These are phyloP conservation scores for Alternaria metachromatica DNA, from an alignment of 2,329 filamentous ascomycete species.

Conservation along the genomic window DNA sequence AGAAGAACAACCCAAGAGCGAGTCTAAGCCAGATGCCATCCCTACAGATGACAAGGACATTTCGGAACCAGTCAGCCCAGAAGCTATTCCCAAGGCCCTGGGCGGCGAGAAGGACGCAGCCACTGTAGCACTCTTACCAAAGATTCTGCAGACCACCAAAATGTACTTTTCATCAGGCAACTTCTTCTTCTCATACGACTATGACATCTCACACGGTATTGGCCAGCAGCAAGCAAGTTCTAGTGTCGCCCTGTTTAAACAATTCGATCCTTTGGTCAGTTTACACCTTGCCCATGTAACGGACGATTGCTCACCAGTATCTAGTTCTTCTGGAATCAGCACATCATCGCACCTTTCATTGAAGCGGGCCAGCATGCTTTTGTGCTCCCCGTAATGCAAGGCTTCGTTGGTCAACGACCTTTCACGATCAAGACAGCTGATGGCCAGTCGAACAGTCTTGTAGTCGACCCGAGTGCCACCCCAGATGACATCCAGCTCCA, in stretches of 20 bases:
- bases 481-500: conserved; percentile 46
- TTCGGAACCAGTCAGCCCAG: conserved; percentile 33
- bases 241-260: conserved; percentile 70
- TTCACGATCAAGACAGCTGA: conserved; percentile 72
- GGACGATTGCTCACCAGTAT: conserved; percentile 1
- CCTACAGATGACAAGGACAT: conserved; percentile 28
- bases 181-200: conserved; percentile 95
- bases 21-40: conserved; percentile 27
- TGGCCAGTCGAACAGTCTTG: conserved; percentile 35
- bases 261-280: conserved; percentile 71
- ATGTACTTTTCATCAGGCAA: conserved; percentile 82
- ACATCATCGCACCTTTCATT: conserved; percentile 76
- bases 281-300: neutral
- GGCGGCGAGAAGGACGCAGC: conserved; percentile 41
- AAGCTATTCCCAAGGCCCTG: conserved; percentile 45
- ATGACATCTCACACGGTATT: conserved; percentile 80
- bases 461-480: conserved; percentile 43
- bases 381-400: conserved; percentile 85
- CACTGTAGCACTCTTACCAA: conserved; percentile 69
- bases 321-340: conserved; percentile 88
- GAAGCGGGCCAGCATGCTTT: conserved; percentile 74
- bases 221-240: conserved; percentile 50
- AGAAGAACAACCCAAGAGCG: conserved; percentile 26
- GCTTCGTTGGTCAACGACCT: conserved; percentile 85
- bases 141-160: conserved; percentile 81